These are phyloP conservation scores for Leptographium radiaticola DNA, from an alignment of 2,329 filamentous ascomycete species.

Conservation along the genomic window DNA sequence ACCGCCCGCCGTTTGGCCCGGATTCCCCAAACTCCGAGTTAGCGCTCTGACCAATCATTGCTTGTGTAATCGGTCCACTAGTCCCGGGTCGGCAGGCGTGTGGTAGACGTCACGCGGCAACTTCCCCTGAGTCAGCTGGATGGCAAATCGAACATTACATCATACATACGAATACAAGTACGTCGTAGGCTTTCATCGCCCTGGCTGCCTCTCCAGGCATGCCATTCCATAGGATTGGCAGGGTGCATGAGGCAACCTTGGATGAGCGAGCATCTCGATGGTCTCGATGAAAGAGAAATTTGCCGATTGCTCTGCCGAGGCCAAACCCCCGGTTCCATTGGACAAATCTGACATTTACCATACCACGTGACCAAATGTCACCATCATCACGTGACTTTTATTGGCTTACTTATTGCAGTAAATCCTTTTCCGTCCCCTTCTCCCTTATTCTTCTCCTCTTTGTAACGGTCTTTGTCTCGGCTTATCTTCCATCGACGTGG, in stretches of 20 bases:
- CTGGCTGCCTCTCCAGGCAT: not conserved
- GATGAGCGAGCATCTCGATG: too few relatives aligned
- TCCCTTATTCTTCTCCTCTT: not conserved
- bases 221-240: too few relatives aligned
- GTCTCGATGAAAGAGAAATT: too few relatives aligned
- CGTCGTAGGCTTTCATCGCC: not conserved
- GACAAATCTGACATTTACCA: too few relatives aligned
- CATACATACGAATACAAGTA: too few relatives aligned
- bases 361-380: too few relatives aligned
- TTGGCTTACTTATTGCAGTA: not conserved
- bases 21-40: not conserved
- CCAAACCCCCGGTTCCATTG: too few relatives aligned
- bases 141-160: not conserved
- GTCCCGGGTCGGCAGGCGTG: not conserved
- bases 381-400: not conserved
- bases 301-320: too few relatives aligned
- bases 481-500: not conserved
- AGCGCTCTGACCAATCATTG: not conserved
- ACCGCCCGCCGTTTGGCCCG: not conserved
- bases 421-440: not conserved
- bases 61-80: not conserved
- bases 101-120: not conserved
- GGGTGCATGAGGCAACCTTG: too few relatives aligned
- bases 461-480: not conserved
- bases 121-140: not conserved